phyloP scores from a whole-genome alignment of 1,139 yeast species.

The Sugiyamaella novakii region DNA sequence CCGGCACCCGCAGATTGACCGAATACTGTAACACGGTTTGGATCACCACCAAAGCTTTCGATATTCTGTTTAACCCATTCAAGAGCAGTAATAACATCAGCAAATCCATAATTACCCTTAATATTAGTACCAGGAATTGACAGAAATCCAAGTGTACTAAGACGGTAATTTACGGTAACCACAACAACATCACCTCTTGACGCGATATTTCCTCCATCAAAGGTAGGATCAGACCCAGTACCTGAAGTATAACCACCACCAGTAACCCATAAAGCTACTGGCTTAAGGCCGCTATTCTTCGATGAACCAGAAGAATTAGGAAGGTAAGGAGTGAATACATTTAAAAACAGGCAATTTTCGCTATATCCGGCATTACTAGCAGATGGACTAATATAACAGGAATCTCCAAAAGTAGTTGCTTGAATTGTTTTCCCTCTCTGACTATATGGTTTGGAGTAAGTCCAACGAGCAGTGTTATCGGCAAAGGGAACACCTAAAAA shows the following conservation, averaged over 20 bases:
- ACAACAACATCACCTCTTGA: constrained; percentile 32
- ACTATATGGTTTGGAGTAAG: constrained; percentile 13
- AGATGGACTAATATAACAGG: constrained; percentile 21
- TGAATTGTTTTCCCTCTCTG: constrained; percentile 11
- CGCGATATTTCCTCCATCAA: constrained; percentile 28
- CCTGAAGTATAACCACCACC: constrained; percentile 40
- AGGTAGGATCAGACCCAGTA: constrained; percentile 18
- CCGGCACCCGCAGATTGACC: constrained; percentile 47
- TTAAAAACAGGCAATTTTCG: constrained; percentile 31
- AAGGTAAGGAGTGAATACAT: constrained; percentile 27
- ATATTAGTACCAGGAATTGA: constrained; percentile 32
- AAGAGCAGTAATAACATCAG: constrained; percentile 44
- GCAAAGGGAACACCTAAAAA: constrained; percentile 31
- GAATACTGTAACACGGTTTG: constrained; percentile 41
- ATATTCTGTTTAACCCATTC: constrained; percentile 45
- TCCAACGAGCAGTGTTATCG: constrained; percentile 31
- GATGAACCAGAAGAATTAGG: constrained; percentile 17
- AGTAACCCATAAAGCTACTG: constrained; percentile 43
- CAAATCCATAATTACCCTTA: constrained; percentile 39
- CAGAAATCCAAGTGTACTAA: constrained; percentile 41
- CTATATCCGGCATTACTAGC: constrained; percentile 12
- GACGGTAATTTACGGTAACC: constrained; percentile 43
- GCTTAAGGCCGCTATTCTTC: constrained; percentile 27
- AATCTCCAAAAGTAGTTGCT: constrained; percentile 21
- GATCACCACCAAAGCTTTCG: constrained; percentile 45